phyloP scores from a whole-genome alignment of 2,329 filamentous ascomycete species.

The Diplodia seriata region DNA sequence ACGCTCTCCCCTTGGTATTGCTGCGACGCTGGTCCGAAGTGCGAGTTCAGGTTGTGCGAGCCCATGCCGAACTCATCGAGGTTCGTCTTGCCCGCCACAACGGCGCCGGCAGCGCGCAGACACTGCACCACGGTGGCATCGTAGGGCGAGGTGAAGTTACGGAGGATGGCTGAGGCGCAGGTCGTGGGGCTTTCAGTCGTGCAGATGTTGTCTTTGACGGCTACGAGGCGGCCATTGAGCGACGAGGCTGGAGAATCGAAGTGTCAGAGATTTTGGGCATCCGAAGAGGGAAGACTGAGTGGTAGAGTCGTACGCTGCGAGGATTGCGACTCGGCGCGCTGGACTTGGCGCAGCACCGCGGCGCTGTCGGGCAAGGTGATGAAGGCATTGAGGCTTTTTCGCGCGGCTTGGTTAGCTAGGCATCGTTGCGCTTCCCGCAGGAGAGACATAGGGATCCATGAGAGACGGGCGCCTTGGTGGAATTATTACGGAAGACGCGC shows the following conservation, averaged over 20 bases:
- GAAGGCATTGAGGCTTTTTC: conserved; percentile 49
- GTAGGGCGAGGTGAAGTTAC: conserved; percentile 74
- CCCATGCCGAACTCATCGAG: conserved; percentile 98
- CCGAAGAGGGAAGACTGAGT: background rate
- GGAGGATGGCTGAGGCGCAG: conserved; percentile 79
- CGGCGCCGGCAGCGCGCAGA: conserved; percentile 67
- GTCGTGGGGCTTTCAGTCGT: conserved; percentile 66
- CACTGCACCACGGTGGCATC: conserved; percentile 80
- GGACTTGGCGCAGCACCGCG: conserved; percentile 38
- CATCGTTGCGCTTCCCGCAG: conserved; percentile 46
- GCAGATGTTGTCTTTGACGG: conserved; percentile 61
- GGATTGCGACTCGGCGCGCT: conserved; percentile 35
- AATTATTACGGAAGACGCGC: background rate
- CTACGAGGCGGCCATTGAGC: conserved; percentile 49
- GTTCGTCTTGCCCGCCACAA: conserved; percentile 81
- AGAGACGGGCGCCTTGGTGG: conserved; percentile 7
- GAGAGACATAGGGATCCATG: conserved; percentile 45
- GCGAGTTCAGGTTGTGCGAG: conserved; percentile 75
- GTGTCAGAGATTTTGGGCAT: background rate
- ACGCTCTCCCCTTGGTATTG: conserved; percentile 57
- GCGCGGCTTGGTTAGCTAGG: conserved; percentile 44
- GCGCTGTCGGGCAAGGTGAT: conserved; percentile 39
- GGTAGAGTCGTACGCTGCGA: background rate
- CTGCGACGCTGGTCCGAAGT: conserved; percentile 62
- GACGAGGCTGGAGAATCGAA: conserved; percentile 24